Base-by-base conservation (phyloP, 148 eudicot species). In the Cornus florida region DNA sequence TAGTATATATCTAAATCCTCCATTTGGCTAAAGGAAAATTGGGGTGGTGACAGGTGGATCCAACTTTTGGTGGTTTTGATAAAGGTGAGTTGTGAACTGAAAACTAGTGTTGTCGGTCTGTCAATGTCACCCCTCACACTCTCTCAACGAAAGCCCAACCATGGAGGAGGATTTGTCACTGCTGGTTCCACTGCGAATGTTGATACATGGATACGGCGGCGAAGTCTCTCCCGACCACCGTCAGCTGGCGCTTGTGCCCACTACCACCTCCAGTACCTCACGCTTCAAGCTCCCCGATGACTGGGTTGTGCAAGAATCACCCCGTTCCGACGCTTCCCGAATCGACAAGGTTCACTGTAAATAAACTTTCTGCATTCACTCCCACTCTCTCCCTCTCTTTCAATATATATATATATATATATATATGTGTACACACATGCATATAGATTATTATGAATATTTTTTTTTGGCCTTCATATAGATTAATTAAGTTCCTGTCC, bases 301-400 rank as follows among this genome's bases (percentile, higher is more conserved):
- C 33, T 94, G 97, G 94, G 81, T 77, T 19, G 89, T 86, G 19
- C 81, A 86, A 84, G 78, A 85, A 67, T 86, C 87, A 32, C 90
- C 84, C 33, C 91, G 98, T 68, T 71, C 75, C 71, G 38, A 56
- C n/a, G 90, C 86, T 78, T 17, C 66, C 53, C 89, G 77, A 28
- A 38, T 76, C 65, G 96, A 94, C 88, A 94, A 77, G 92, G 98
- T 94, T 73, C 3, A 53, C 59, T 14, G 14, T 13, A 11, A 53
- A 53, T 3, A 53, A 41, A 66, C 28, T 10, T 5, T 16, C 7
- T 69, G 57, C 64, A 38, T 75, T n/a, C 20, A 22, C 35, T 62
- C 69, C 7, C 67, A 41, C 8, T 43, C 16, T 71, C 10, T 64
- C 50, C 62, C 69, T 13, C 67, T 39, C 7, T 41, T 10, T 71